A percentile compares a stretch with the other conserved stretches of the same genome.
Evolutionary conservation across 2,329 filamentous ascomycete genomes (phyloP).

Genomic region (Hymenoscyphus fraxineus): DNA sequence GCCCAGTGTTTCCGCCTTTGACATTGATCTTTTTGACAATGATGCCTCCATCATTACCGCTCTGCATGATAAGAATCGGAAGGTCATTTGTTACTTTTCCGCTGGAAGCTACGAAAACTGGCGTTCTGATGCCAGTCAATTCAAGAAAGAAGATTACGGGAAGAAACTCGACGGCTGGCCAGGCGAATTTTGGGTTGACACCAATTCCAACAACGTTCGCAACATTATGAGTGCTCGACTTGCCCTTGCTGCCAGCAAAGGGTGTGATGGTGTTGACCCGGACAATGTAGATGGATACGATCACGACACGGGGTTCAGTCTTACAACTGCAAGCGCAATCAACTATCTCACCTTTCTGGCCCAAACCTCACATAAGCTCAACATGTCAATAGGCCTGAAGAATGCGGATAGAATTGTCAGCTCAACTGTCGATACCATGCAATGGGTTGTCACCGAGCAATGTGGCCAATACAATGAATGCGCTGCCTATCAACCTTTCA

Average conservation of each 20-base stretch:
- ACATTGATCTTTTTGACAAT: slow-evolving; percentile 44
- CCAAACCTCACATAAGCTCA: slow-evolving; percentile 47
- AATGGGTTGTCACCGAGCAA: slow-evolving; percentile 69
- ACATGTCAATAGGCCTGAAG: slow-evolving; percentile 63
- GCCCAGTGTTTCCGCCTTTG: slow-evolving; percentile 31
- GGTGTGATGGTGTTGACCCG: slow-evolving; percentile 65
- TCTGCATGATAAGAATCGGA: slow-evolving; percentile 49
- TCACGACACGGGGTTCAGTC: slow-evolving; percentile 47
- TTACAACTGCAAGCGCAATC: not conserved
- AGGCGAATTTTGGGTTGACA: slow-evolving; percentile 62
- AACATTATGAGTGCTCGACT: slow-evolving; percentile 60
- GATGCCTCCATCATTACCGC: slow-evolving; percentile 41
- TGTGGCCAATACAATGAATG: slow-evolving; percentile 61
- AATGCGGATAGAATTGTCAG: slow-evolving; percentile 60
- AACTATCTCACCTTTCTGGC: slow-evolving; percentile 10
- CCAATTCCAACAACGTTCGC: slow-evolving; percentile 52
- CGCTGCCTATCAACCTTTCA: slow-evolving; percentile 52
- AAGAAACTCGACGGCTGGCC: slow-evolving; percentile 58
- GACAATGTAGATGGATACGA: slow-evolving; percentile 67
- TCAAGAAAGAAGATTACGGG: slow-evolving; percentile 53
- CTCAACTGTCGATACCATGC: slow-evolving; percentile 45
- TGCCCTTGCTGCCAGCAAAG: slow-evolving; percentile 55
- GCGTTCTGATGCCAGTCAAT: slow-evolving; percentile 52
- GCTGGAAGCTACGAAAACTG: slow-evolving; percentile 64
- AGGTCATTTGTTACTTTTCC: slow-evolving; percentile 71